Evolutionary conservation across 371 early-diverging fungal species (phyloP).

Genomic region (Saksenaea oblongispora): DNA sequence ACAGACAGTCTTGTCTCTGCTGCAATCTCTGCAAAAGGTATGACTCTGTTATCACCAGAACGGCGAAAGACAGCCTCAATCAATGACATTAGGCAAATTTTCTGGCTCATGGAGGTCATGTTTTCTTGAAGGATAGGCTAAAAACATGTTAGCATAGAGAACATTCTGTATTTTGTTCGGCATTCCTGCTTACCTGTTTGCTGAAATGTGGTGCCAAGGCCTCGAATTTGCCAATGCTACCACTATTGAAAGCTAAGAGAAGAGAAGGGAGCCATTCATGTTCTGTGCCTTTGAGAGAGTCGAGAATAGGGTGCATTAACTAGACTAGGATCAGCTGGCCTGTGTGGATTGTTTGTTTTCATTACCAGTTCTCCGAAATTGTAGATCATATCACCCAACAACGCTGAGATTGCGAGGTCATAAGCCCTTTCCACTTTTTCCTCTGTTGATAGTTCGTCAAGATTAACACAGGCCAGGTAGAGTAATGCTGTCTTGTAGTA

Average conservation of each 20-base stretch:
- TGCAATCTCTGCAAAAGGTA: constrained; percentile 86
- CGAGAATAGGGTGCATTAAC: constrained; percentile 94
- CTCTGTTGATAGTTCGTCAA: constrained; percentile 71
- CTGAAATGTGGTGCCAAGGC: constrained; percentile 72
- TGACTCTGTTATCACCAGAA: constrained; percentile 75
- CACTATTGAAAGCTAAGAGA: constrained; percentile 91
- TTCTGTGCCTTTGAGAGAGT: constrained; percentile 75
- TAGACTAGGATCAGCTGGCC: constrained; percentile 24
- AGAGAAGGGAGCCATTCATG: constrained; percentile 87
- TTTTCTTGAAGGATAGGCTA: constrained; percentile 80
- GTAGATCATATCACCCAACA: constrained; percentile 94
- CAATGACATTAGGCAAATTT: constrained; percentile 96
- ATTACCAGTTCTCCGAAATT: constrained; percentile 97
- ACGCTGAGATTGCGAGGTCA: constrained; percentile 88
- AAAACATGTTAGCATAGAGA: not conserved
- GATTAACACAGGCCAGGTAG: constrained; percentile 86
- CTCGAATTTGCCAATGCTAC: constrained; percentile 93
- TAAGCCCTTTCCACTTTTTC: constrained; percentile 89
- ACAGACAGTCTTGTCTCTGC: constrained; percentile 82
- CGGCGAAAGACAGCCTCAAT: constrained; percentile 93
- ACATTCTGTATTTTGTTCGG: not conserved
- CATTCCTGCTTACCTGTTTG: constrained; percentile 58
- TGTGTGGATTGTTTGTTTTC: not conserved
- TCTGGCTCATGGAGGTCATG: constrained; percentile 80
- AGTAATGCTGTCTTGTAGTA: constrained; percentile 95